Percentiles rank a stretch among this genome's conserved stretches.
phyloP scores from a whole-genome alignment of 768 basidiomycete species.

The Coprinellus micaceus region DNA sequence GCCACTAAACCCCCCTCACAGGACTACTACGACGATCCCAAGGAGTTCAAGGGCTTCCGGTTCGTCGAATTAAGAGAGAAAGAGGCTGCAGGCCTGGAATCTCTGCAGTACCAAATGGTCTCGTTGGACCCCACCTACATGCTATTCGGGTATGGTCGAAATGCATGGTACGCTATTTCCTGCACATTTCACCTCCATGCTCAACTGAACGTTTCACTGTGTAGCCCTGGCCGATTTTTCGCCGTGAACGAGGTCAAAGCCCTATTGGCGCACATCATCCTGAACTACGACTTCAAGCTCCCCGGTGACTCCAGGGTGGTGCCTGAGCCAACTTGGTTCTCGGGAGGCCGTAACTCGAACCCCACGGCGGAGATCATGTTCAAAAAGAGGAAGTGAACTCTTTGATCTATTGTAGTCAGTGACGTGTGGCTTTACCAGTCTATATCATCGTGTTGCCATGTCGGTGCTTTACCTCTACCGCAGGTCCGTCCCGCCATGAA shows the following conservation, averaged over 20 bases:
- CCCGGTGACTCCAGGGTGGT: slow-evolving; percentile 3
- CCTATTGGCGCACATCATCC: slow-evolving; percentile 39
- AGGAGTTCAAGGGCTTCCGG: slow-evolving; percentile 34
- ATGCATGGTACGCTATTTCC: slow-evolving; percentile 23
- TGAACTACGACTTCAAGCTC: slow-evolving; percentile 35
- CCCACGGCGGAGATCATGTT: slow-evolving; percentile 8
- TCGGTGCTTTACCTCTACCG: too few species aligned
- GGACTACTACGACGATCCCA: slow-evolving; percentile 25
- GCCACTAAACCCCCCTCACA: not conserved
- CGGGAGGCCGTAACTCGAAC: not conserved
- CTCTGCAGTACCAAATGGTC: slow-evolving; percentile 31
- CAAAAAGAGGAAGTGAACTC: slow-evolving; percentile 5
- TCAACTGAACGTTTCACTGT: not conserved
- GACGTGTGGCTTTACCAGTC: too few species aligned
- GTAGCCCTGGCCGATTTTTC: slow-evolving; percentile 37
- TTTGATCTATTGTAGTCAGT: too few species aligned
- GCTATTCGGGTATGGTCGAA: slow-evolving; percentile 36
- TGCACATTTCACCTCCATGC: too few species aligned
- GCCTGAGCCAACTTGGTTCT: not conserved
- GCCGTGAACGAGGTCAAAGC: slow-evolving; percentile 38
- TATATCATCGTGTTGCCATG: too few species aligned
- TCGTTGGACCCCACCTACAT: slow-evolving; percentile 29
- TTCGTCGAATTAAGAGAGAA: slow-evolving; percentile 24
- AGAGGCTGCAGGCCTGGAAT: slow-evolving; percentile 7
- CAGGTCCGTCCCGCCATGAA: too few species aligned